A percentile compares a stretch with the other conserved stretches of the same genome.
These are phyloP conservation scores for Stachybotrys echinatus DNA, from an alignment of 2,329 filamentous ascomycete genomes.

Conservation along the genomic window DNA sequence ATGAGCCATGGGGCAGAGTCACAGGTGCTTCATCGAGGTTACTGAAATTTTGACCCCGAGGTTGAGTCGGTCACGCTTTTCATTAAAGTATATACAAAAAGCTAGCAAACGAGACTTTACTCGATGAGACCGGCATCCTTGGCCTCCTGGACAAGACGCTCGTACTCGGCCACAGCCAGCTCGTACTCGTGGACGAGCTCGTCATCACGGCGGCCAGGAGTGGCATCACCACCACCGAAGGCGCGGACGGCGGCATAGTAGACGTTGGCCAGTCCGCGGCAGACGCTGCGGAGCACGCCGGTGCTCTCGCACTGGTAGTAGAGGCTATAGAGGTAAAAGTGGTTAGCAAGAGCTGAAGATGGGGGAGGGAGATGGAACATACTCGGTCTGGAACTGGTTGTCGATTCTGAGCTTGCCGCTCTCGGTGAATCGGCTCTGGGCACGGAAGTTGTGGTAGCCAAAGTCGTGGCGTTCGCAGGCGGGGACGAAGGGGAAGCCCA, in stretches of 20 bases:
- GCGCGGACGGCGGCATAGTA: slow-evolving; percentile 25
- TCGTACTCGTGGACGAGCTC: slow-evolving; percentile 17
- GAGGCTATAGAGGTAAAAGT: slow-evolving; percentile 11
- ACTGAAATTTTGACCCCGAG: too few relatives aligned
- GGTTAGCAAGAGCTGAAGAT: not conserved
- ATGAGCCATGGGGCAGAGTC: too few relatives aligned
- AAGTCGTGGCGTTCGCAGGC: slow-evolving; percentile 53
- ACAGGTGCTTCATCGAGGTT: too few relatives aligned
- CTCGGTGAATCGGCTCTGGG: slow-evolving; percentile 40
- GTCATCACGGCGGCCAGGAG: slow-evolving; percentile 13
- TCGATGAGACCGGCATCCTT: slow-evolving; percentile 8
- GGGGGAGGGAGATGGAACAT: not conserved
- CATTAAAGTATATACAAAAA: too few relatives aligned
- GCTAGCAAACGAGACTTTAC: not conserved
- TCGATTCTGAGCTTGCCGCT: slow-evolving; percentile 39
- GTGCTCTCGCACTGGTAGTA: slow-evolving; percentile 20
- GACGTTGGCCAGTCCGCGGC: slow-evolving; percentile 23
- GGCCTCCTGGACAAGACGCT: slow-evolving; percentile 19
- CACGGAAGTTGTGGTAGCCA: slow-evolving; percentile 48
- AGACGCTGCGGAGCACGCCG: slow-evolving; percentile 11
- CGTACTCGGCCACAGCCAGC: slow-evolving; percentile 21
- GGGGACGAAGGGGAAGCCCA: slow-evolving; percentile 35
- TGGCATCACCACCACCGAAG: slow-evolving; percentile 21
- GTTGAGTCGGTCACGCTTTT: not conserved
- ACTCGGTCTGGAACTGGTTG: slow-evolving; percentile 42